Evolutionary conservation across 176 grass and related monocot genomes (phyloP).

Genomic region (Themeda triandra): DNA sequence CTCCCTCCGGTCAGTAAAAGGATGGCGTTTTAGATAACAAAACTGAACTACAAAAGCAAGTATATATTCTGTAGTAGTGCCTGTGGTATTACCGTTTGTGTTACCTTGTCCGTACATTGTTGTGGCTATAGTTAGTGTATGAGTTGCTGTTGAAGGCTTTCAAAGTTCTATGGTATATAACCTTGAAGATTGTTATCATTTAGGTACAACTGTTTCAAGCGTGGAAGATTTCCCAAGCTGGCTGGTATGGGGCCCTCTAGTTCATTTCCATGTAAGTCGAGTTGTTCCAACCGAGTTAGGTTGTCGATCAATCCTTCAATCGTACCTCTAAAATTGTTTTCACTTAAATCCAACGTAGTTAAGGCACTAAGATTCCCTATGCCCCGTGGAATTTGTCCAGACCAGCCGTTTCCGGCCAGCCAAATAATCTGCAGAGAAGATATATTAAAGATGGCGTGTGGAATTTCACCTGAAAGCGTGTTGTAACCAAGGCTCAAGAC

Average conservation of each 20-base stretch:
- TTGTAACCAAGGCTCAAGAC: background rate
- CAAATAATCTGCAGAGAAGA: no score
- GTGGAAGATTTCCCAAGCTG: background rate
- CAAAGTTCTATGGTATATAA: background rate
- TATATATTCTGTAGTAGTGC: no score
- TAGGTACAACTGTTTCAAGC: background rate
- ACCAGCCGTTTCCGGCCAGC: no score
- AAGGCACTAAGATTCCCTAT: background rate
- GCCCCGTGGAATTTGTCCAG: no score
- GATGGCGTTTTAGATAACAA: no score
- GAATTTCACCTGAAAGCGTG: background rate
- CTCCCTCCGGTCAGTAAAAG: no score
- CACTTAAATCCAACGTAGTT: background rate
- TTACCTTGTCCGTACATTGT: no score
- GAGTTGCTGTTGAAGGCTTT: background rate
- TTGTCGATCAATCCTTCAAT: slow-evolving; percentile 27
- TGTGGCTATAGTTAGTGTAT: background rate
- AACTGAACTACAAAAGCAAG: no score
- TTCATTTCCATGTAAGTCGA: slow-evolving; percentile 17
- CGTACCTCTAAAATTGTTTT: slow-evolving; percentile 39
- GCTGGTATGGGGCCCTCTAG: slow-evolving; percentile 28
- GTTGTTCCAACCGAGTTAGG: slow-evolving; percentile 18
- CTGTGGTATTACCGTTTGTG: no score
- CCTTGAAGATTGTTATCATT: slow-evolving; percentile 31
- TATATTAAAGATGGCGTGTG: background rate